Percentiles rank a stretch among this genome's conserved stretches.
Evolutionary conservation across 305 asterid genomes (phyloP).

Genomic region (Fraxinus baroniana): DNA sequence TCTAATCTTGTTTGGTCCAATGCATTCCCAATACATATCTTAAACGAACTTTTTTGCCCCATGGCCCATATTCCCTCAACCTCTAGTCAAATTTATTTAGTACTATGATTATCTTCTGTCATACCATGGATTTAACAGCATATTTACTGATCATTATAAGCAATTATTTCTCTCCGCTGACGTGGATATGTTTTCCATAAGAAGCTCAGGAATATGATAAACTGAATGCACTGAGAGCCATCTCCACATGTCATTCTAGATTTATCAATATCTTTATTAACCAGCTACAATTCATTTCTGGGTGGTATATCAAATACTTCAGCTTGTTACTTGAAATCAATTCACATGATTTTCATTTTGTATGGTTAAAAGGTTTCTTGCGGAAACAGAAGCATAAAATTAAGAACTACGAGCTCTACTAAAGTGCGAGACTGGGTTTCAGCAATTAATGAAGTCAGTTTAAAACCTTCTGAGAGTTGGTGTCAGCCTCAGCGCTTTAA

Average conservation of each 20-base stretch:
- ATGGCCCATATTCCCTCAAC: not conserved
- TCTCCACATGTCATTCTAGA: conserved; percentile 5
- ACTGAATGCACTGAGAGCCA: conserved; percentile 5
- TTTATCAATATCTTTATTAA: not conserved
- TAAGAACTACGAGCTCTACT: conserved; percentile 65
- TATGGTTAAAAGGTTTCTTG: conserved; percentile 61
- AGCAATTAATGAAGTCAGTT: conserved; percentile 59
- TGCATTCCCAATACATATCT: not conserved
- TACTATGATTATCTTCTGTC: not conserved
- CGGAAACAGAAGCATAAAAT: conserved; percentile 55
- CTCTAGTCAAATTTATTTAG: not conserved
- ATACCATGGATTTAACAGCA: not conserved
- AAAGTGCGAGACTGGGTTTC: conserved; percentile 74
- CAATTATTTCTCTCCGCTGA: not conserved
- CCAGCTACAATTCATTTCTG: not conserved
- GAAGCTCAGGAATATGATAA: not conserved
- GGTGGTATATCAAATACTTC: not conserved
- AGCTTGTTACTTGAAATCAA: conserved; percentile 5
- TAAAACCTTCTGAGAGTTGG: conserved; percentile 70
- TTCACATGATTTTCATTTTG: conserved; percentile 17
- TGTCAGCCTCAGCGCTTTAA: conserved; percentile 75
- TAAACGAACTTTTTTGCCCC: not conserved
- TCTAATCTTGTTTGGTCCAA: not conserved
- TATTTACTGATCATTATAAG: not conserved
- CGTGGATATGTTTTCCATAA: not conserved